Evolutionary conservation across 305 asterid genomes (phyloP), one percentile per base, ranked within the genome.

Genomic region (Fraxinus baroniana): DNA sequence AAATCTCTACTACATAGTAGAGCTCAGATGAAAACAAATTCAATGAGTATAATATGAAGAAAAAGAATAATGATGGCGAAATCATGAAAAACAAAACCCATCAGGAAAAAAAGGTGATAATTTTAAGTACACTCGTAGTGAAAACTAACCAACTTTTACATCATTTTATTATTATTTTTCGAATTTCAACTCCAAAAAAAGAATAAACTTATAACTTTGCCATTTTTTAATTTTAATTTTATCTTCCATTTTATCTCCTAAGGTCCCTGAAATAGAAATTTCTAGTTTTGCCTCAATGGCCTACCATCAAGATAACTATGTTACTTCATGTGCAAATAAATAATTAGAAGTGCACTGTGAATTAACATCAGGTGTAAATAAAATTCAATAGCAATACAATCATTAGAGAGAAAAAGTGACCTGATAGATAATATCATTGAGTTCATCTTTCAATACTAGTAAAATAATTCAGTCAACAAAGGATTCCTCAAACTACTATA

Each of bases 231-330:
- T 6, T 12, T 17, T 78, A 10, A 80, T 44, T 74, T 77, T 70
- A 76, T 35, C 72, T n/a, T 82, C 78, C 52, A 62, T 74, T 74
- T 55, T n/a, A 18, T 55, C 66, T 55, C 24, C 2, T 17, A 20
- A 7, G 24, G 10, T 24, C 20, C 2, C 3, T 5, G 3, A n/a
- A 86, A 95, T 89, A 78, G 97, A 92, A 83, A 89, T 93, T 90
- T 91, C 98, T 85, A 95, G 85, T 82, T 94, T 95, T 57, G 98
- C 95, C 85, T 93, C 89, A 84, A 95, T 91, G 20, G 99, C 98
- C 98, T 94, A 91, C 93, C 87, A 81, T 80, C 36, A 75, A 72
- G 71, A 82, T 49, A 76, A 78, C 36, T 9, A 75, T 64, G 52
- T 76, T 71, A 24, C 79, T 30, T 55, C 62, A 74, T 80, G 41